These are phyloP conservation scores for Tetracladium setigerum DNA, from an alignment of 495 filamentous ascomycete genomes.

Conservation along the genomic window DNA sequence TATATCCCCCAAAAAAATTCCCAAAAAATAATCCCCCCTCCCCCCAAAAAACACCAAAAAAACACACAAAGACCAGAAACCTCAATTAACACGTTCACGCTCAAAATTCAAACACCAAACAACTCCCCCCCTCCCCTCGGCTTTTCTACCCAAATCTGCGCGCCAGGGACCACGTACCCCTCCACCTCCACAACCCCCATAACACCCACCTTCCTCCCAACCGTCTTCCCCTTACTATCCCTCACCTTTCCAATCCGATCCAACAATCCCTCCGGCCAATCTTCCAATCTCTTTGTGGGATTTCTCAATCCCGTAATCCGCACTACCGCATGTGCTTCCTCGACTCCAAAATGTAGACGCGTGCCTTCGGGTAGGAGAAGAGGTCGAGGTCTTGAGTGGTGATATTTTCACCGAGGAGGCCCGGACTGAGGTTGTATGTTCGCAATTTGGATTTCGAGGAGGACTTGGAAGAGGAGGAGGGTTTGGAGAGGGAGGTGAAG, in stretches of 20 bases:
- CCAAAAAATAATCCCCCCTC: no score
- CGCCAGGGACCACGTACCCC: slow-evolving; percentile 5
- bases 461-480: slow-evolving; percentile 3
- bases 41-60: no score
- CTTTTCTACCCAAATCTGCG: slow-evolving; percentile 5
- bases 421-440: slow-evolving; percentile 5
- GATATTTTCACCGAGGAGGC: slow-evolving; percentile 15
- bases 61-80: no score
- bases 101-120: slow-evolving; percentile 6
- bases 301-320: slow-evolving; percentile 11
- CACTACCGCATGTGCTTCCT: slow-evolving; percentile 14
- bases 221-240: slow-evolving; percentile 8
- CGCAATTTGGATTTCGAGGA: not conserved
- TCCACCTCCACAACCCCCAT: slow-evolving; percentile 13
- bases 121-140: slow-evolving; percentile 1
- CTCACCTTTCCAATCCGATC: slow-evolving; percentile 6
- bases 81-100: not conserved
- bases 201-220: slow-evolving; percentile 13
- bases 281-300: slow-evolving; percentile 7
- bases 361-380: slow-evolving; percentile 6
- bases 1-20: no score
- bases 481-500: not conserved
- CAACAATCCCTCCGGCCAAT: slow-evolving; percentile 11
- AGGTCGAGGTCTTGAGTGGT: slow-evolving; percentile 11
- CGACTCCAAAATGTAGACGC: slow-evolving; percentile 9